Conservation (phyloP, 495 filamentous ascomycete genomes). For the Gamarada debralockiae region DNA sequence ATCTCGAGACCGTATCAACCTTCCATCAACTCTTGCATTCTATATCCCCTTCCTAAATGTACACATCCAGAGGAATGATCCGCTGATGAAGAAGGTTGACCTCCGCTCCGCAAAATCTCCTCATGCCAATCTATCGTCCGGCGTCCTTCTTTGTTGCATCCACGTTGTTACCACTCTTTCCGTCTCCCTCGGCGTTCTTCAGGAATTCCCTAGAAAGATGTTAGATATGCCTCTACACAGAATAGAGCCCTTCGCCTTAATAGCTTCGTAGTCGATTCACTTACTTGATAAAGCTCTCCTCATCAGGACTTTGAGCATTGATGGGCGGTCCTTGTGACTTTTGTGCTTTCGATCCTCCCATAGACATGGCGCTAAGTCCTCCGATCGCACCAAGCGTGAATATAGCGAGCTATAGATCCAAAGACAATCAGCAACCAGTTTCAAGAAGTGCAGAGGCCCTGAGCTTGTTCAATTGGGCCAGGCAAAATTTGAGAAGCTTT, state of each 20-base stretch:
- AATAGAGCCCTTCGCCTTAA: background rate
- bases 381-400: constrained; percentile 66
- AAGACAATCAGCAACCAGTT: constrained; percentile 14
- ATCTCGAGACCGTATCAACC: background rate
- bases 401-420: constrained; percentile 72
- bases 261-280: constrained; percentile 23
- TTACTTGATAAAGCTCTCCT: constrained; percentile 98
- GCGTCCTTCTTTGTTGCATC: constrained; percentile 65
- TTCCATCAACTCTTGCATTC: constrained; percentile 1
- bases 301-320: constrained; percentile 83
- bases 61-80: background rate
- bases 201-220: constrained; percentile 63
- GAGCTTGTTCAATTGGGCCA: background rate
- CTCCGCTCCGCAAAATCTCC: background rate
- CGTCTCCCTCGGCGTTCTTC: constrained; percentile 59
- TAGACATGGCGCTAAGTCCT: constrained; percentile 47
- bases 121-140: constrained; percentile 40
- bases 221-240: background rate
- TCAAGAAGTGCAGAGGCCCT: background rate
- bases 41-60: constrained; percentile 1
- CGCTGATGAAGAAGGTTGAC: background rate
- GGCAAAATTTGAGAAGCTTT: background rate
- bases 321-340: constrained; percentile 65
- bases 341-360: constrained; percentile 60
- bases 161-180: constrained; percentile 56